A percentile compares a stretch with the other conserved stretches of the same genome.
Evolutionary conservation across 164 flowering plant genomes (phyloP).

Genomic region (Nymphaea thermarum): DNA sequence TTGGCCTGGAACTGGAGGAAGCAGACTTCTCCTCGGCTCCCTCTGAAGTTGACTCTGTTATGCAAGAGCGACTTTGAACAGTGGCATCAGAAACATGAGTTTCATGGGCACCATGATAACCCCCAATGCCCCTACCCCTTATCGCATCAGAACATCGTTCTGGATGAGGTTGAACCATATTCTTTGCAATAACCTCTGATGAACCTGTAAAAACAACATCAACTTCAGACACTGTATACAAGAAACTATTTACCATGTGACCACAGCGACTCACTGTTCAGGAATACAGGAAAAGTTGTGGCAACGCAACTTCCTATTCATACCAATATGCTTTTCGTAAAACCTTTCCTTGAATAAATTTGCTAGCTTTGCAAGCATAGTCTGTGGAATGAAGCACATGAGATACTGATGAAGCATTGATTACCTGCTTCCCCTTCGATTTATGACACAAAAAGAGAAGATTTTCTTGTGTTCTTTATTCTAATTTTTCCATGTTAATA

Average conservation of each 20-base stretch:
- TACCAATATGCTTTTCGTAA: too few relatives aligned
- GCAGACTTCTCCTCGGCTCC: constrained; percentile 38
- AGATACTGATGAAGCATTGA: too few relatives aligned
- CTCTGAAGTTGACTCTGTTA: constrained; percentile 12
- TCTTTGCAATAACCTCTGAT: constrained; percentile 15
- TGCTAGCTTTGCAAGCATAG: too few relatives aligned
- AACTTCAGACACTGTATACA: not conserved
- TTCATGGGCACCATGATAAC: constrained; percentile 3
- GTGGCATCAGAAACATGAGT: constrained; percentile 7
- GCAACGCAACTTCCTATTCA: too few relatives aligned
- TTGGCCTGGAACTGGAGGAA: constrained; percentile 49
- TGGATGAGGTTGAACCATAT: not conserved
- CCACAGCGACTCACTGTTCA: too few relatives aligned
- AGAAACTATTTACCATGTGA: not conserved
- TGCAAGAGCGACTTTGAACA: constrained; percentile 4
- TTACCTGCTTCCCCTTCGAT: too few relatives aligned
- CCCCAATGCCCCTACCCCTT: constrained; percentile 13
- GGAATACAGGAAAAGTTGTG: too few relatives aligned
- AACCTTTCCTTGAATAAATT: too few relatives aligned
- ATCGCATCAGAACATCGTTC: constrained; percentile 6
- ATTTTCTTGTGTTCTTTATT: too few relatives aligned
- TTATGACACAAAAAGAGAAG: too few relatives aligned
- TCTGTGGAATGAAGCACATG: too few relatives aligned
- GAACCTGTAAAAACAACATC: not conserved
- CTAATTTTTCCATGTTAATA: too few relatives aligned